Conservation (phyloP, 2,329 filamentous ascomycete genomes). For the Fusarium duplospermum region DNA sequence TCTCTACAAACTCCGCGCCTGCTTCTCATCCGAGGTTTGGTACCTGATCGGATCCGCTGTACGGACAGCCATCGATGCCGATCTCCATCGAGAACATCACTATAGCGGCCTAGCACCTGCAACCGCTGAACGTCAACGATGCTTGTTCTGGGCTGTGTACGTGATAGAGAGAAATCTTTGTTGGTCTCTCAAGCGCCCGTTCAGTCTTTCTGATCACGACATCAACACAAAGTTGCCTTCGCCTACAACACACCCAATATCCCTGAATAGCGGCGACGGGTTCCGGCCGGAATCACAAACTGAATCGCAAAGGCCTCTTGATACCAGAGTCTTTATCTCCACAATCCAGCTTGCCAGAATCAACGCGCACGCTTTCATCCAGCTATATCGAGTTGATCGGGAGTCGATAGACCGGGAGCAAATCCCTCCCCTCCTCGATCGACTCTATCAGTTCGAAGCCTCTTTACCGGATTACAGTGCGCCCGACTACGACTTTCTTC, state of each 20-base stretch:
- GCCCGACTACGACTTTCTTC: background rate
- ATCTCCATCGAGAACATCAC: background rate
- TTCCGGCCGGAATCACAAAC: background rate
- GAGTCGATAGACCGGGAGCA: background rate
- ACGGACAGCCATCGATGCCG: background rate
- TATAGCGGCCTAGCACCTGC: background rate
- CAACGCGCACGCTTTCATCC: background rate
- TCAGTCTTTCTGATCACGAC: background rate
- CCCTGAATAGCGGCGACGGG: fast-evolving
- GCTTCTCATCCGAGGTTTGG: background rate
- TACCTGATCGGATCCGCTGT: background rate
- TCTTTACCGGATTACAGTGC: background rate
- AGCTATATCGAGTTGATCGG: background rate
- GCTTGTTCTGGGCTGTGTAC: background rate
- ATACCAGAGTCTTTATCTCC: background rate
- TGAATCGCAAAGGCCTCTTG: background rate
- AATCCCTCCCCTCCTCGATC: background rate
- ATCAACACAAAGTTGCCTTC: background rate
- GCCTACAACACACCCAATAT: background rate
- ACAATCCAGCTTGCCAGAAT: background rate
- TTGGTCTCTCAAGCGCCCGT: background rate
- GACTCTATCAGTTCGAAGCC: background rate
- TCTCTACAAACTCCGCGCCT: background rate
- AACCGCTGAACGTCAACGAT: background rate
- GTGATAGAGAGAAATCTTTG: background rate